These are phyloP conservation scores for Lasiodiplodia gonubiensis DNA, from an alignment of 2,329 filamentous ascomycete species.

Conservation along the genomic window DNA sequence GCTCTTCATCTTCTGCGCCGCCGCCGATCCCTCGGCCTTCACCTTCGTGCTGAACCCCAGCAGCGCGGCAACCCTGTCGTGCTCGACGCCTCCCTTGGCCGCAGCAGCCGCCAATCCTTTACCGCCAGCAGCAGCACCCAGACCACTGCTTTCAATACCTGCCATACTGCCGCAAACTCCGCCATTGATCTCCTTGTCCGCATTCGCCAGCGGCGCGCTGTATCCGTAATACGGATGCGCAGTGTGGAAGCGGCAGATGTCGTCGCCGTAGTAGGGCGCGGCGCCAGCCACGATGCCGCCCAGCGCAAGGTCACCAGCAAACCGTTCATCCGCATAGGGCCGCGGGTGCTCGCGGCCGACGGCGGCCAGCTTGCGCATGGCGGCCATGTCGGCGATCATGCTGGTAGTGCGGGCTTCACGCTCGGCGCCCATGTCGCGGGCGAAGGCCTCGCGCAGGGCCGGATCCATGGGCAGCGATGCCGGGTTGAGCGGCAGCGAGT, in stretches of 20 bases:
- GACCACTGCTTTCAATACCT: too few species aligned
- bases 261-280: not conserved
- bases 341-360: not conserved
- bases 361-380: not conserved
- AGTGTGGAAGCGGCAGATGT: not conserved
- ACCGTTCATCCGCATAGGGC: conserved; percentile 5
- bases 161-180: not conserved
- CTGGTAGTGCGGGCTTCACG: not conserved
- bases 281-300: not conserved
- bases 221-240: not conserved
- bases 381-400: not conserved
- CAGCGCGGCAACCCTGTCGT: not conserved
- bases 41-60: conserved; percentile 7
- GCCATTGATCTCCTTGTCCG: not conserved
- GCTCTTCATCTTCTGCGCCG: not conserved
- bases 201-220: not conserved
- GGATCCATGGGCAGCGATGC: not conserved
- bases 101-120: not conserved
- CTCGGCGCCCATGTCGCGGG: not conserved
- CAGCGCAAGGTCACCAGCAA: not conserved
- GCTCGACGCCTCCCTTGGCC: not conserved
- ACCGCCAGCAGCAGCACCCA: not conserved
- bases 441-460: not conserved
- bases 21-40: not conserved
- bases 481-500: not conserved